Evolutionary conservation across 2,329 filamentous ascomycete genomes (phyloP), one percentile per base, ranked within the genome.

Genomic region (Aspergillus felis): DNA sequence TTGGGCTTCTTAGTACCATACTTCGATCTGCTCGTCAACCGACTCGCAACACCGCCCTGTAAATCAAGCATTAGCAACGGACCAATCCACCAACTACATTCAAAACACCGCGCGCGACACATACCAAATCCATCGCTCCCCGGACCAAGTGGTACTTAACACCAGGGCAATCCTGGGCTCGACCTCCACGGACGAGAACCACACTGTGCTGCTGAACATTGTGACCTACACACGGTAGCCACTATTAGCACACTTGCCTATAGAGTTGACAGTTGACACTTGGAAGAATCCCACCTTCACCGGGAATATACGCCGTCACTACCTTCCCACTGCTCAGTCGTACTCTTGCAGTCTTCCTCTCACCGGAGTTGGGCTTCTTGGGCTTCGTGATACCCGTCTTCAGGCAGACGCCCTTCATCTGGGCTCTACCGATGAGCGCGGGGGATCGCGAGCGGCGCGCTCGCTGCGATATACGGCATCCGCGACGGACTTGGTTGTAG

Each of bases 1-100:
- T 97, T 97, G 0, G 94, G 93, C 81, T 97, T 97, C 87, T 99
- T 99, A 51, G 94, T 96, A 60, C 94, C 94, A 73, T 96, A 99
- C 79, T 99, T 99, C 70, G 92, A 97, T 69, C 94, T 84, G 75
- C 90, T 91, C 24, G 87, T 90, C 69, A 89, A 84, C 66, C 94
- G 84, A 74, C 87, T 94, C 24, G 87, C 87, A 64, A 99, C 94
- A 81, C 94, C 94, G 71, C 91, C 91, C 93, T 97, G 63, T 12
- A 10, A 12, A 50, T 24, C 53, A 22, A 58, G 66, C 53, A 57
- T 76, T 64, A 75, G 70, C 61, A 55, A 42, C 35, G 42, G n/a
- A 50, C 27, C 25, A 51, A 51, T 53, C 14, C 4, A 10, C 20
- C 22, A 50, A 28, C n/a, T 51, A 49, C 24, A 51, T 17, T 25